phyloP scores from a whole-genome alignment of 441 rosid genomes.

The Adansonia rubrostipa region DNA sequence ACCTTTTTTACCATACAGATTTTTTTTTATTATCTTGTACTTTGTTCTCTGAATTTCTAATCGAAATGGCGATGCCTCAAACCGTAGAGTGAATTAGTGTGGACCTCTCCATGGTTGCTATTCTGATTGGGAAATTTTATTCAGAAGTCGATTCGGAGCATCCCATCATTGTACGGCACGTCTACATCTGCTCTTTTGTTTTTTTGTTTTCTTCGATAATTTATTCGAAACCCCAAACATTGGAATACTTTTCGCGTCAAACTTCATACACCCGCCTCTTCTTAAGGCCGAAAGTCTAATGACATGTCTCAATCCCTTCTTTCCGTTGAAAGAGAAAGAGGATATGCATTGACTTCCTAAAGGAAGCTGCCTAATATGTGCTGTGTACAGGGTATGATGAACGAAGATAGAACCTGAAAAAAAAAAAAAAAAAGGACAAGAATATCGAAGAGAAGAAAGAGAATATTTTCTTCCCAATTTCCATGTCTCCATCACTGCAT shows the following conservation, averaged over 20 bases:
- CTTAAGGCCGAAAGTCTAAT: no score
- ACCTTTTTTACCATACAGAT: background rate
- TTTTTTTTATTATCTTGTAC: background rate
- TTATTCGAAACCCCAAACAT: background rate
- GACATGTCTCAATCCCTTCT: background rate
- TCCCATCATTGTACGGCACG: background rate
- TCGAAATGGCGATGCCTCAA: conserved; percentile 5
- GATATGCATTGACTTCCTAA: background rate
- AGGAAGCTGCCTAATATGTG: no score
- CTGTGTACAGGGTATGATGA: no score
- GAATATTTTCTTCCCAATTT: no score
- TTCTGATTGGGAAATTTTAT: background rate
- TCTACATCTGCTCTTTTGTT: background rate
- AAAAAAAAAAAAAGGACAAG: no score
- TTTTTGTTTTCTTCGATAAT: conserved; percentile 4
- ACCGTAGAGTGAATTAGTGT: conserved; percentile 1
- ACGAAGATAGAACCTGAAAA: no score
- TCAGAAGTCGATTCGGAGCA: conserved; percentile 11
- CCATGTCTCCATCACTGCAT: no score
- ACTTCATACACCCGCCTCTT: background rate
- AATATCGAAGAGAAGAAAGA: no score
- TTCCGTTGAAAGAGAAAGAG: background rate
- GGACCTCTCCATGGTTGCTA: background rate
- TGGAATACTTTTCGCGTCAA: background rate
- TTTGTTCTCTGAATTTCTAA: background rate